Conservation (phyloP, 2,329 filamentous ascomycete species). For the Zymoseptoria passerinii region DNA sequence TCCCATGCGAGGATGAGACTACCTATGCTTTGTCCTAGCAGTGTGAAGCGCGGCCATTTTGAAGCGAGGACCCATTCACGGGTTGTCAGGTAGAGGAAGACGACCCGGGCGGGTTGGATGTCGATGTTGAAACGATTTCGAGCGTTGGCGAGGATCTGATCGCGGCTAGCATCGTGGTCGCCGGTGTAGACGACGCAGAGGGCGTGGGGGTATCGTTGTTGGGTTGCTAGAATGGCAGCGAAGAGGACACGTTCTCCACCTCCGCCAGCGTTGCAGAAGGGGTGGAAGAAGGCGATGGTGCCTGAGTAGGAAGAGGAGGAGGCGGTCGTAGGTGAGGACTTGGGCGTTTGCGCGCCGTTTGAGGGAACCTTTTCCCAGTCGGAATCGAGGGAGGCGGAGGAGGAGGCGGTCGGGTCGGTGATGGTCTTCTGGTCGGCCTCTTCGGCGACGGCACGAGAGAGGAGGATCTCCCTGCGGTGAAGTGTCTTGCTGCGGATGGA, state of each 20-base stretch:
- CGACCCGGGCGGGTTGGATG: constrained; percentile 71
- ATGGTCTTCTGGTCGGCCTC: constrained; percentile 13
- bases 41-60: constrained; percentile 85
- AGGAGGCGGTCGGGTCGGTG: constrained; percentile 12
- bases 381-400: constrained; percentile 43
- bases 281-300: constrained; percentile 92
- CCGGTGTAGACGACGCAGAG: constrained; percentile 93
- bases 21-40: constrained; percentile 87
- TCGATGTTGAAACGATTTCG: constrained; percentile 86
- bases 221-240: constrained; percentile 87
- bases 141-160: constrained; percentile 55
- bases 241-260: constrained; percentile 94
- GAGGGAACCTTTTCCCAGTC: constrained; percentile 62
- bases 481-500: constrained; percentile 24
- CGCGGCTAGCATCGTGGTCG: constrained; percentile 80
- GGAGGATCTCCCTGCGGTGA: constrained; percentile 26
- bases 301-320: constrained; percentile 62
- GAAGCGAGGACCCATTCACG: constrained; percentile 77
- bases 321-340: constrained; percentile 33
- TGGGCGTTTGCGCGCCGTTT: constrained; percentile 37
- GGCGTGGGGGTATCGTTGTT: constrained; percentile 78
- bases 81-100: constrained; percentile 85
- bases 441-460: constrained; percentile 22
- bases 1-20: constrained; percentile 84
- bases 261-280: constrained; percentile 95